Evolutionary conservation across 495 filamentous ascomycete genomes (phyloP).

Genomic region (Annulohypoxylon bovei): DNA sequence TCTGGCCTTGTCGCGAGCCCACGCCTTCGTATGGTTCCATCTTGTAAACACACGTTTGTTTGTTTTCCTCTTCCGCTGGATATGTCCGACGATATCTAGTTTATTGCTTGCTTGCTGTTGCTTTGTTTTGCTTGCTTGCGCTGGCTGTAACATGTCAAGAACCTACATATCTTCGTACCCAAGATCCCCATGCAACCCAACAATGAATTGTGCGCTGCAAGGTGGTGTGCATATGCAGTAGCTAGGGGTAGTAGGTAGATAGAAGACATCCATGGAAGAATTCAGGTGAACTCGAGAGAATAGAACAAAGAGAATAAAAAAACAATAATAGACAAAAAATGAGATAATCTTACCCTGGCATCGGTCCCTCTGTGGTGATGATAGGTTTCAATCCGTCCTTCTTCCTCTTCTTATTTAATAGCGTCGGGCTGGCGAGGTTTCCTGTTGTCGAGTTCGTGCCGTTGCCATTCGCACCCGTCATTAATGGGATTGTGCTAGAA

Average conservation of each 20-base stretch:
- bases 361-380: slow-evolving; percentile 78
- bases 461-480: slow-evolving; percentile 46
- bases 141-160: slow-evolving; percentile 30
- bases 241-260: slow-evolving; percentile 39
- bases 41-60: background rate
- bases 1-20: background rate
- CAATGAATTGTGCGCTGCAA: slow-evolving; percentile 54
- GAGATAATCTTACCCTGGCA: slow-evolving; percentile 51
- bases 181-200: slow-evolving; percentile 44
- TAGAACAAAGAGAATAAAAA: background rate
- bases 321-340: background rate
- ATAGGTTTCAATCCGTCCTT: slow-evolving; percentile 91
- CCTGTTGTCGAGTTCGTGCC: slow-evolving; percentile 42
- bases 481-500: slow-evolving; percentile 39
- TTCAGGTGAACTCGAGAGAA: background rate
- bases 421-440: slow-evolving; percentile 48
- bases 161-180: slow-evolving; percentile 23
- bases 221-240: slow-evolving; percentile 50
- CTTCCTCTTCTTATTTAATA: slow-evolving; percentile 81
- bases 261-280: slow-evolving; percentile 31
- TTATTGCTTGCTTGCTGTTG: slow-evolving; percentile 21
- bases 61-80: background rate
- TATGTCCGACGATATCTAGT: background rate
- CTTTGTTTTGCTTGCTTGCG: slow-evolving; percentile 21
- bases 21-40: background rate